phyloP scores from a whole-genome alignment of 306 rosid species.

The Argentina anserina region DNA sequence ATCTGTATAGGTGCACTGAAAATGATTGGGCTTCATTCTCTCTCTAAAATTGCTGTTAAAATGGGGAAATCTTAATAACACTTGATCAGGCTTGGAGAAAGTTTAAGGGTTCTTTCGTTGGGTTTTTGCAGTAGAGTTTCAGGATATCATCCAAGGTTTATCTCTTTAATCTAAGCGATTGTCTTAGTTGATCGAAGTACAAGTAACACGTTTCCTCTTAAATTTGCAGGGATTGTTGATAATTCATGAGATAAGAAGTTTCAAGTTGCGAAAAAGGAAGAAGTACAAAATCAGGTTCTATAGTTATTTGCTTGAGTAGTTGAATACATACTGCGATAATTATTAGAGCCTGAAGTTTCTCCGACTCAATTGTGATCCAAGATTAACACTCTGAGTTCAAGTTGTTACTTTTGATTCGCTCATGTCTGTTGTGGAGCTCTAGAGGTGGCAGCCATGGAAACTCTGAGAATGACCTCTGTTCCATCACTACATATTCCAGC shows the following conservation, averaged over 20 bases:
- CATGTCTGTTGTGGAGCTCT: conserved; percentile 8
- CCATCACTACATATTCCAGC: conserved; percentile 37
- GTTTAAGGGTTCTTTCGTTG: not conserved
- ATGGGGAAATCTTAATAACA: too few relatives aligned
- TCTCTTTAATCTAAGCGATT: too few relatives aligned
- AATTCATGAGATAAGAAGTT: not conserved
- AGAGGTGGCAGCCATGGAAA: conserved; percentile 39
- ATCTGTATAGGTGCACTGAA: too few relatives aligned
- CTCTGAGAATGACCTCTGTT: conserved; percentile 35
- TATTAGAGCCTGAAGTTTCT: not conserved
- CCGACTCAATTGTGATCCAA: not conserved
- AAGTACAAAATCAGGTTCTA: not conserved
- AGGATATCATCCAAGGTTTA: not conserved
- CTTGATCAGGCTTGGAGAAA: not conserved
- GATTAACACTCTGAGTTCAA: not conserved
- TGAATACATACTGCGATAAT: not conserved
- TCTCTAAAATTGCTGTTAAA: too few relatives aligned
- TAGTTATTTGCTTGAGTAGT: not conserved
- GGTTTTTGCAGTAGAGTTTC: not conserved
- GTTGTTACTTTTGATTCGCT: not conserved
- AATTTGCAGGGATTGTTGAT: not conserved
- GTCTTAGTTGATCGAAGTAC: not conserved
- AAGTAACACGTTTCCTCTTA: not conserved
- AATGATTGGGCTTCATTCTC: not conserved
- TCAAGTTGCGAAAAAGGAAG: not conserved